These are phyloP conservation scores for Hanseniaspora lindneri DNA, from an alignment of 805 yeast species.

Conservation along the genomic window DNA sequence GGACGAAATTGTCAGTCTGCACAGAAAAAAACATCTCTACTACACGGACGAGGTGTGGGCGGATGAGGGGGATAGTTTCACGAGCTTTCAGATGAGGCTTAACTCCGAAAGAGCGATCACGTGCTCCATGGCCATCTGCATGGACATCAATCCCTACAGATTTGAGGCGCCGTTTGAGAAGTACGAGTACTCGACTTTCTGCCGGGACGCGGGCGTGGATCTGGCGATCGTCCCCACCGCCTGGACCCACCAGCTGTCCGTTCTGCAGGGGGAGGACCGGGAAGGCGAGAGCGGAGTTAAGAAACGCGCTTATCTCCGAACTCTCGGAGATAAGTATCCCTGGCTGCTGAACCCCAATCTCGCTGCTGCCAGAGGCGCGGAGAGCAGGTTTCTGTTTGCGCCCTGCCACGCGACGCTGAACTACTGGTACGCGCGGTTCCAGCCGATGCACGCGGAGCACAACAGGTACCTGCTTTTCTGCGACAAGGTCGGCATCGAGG, in stretches of 20 bases:
- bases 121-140: conserved; percentile 71
- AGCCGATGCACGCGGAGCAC: neutral
- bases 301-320: neutral
- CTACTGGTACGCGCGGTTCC: conserved; percentile 12
- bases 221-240: conserved; percentile 73
- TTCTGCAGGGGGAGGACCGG: conserved; percentile 19
- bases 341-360: neutral
- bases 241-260: conserved; percentile 54
- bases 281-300: neutral
- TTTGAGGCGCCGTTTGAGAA: conserved; percentile 66
- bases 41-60: conserved; percentile 11
- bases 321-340: neutral
- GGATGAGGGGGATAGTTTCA: neutral
- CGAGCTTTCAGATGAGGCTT: neutral
- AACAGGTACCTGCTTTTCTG: conserved; percentile 8
- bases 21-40: conserved; percentile 12
- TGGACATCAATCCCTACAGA: conserved; percentile 84
- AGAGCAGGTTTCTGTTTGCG: conserved; percentile 2
- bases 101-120: neutral
- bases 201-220: conserved; percentile 37
- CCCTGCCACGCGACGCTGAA: conserved; percentile 1
- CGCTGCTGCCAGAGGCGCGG: too few relatives aligned
- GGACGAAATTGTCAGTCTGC: neutral
- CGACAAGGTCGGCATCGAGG: conserved; percentile 7
- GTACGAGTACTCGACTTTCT: conserved; percentile 56